Evolutionary conservation across 192 early-diverging fungal genomes (phyloP), one percentile per base, ranked within the genome.

Genomic region (Coemansia sp.): DNA sequence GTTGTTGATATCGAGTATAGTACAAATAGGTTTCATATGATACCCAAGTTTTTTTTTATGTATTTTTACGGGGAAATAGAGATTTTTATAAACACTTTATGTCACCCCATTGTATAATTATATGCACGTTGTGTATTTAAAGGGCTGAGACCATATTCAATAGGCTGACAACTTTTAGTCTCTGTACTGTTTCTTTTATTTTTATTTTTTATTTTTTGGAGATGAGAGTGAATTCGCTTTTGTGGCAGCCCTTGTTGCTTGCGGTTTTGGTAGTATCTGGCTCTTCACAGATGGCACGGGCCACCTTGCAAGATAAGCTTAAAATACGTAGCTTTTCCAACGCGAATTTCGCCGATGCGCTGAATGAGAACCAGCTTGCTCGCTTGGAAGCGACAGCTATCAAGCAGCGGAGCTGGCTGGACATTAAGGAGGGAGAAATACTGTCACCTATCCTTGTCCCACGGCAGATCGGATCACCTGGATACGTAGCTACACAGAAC

Each of bases 391-490:
- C 16, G 13, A 48, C 23, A 23, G 59, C 59, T 26, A 37, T 47
- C 8, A 46, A 63, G 36, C 53, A 77, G 44, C 49, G 49, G 15
- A 33, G 28, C 9, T 70, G 74, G 68, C 59, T 77, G 4, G 68
- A 66, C 48, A 77, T 70, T 16, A 23, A 57, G 6, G 62, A 79
- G 16, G 87, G 88, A 12, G 70, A 80, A 14, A 65, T 88, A 13
- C 59, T 94, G 3, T 59, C 81, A 2, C 89, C 90, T 6, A 64
- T 96, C 4, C 79, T 96, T 18, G 80, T 93, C 12, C 82, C 86
- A 21, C 80, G 94, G n/a, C 84, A 90, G 19, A 82, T 89, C 39
- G 92, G 91, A 23, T 88, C 92, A 7, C 78, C 80, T 19, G 82
- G 74, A 21, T 90, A 94, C 64, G 46, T 42, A 1, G 68, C 78